Percentiles rank a stretch among this genome's conserved stretches.
These are phyloP conservation scores for Debaryomyces nepalensis DNA, from an alignment of 1,139 yeast genomes.

Conservation along the genomic window DNA sequence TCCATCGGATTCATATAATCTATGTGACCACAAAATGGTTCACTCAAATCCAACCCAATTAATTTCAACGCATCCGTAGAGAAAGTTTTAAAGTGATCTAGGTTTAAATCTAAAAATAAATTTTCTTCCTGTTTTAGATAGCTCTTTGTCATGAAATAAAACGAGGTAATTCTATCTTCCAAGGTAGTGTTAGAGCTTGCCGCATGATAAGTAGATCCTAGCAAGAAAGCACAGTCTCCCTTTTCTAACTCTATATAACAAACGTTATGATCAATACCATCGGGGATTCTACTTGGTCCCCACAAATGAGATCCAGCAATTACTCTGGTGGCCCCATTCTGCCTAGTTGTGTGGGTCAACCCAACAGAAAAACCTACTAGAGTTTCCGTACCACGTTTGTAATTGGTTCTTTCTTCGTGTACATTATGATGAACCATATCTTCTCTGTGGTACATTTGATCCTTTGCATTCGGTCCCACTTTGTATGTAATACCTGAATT, in stretches of 20 bases:
- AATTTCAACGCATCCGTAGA: conserved; percentile 11
- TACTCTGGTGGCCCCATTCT: conserved; percentile 30
- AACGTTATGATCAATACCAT: neutral
- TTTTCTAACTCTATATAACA: conserved; percentile 1
- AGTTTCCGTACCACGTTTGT: conserved; percentile 22
- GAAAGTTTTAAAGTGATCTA: neutral
- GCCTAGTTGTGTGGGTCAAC: conserved; percentile 24
- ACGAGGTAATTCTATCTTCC: neutral
- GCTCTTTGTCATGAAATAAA: neutral
- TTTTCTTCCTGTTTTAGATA: conserved; percentile 3
- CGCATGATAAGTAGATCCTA: neutral
- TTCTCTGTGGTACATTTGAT: conserved; percentile 28
- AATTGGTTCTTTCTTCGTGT: conserved; percentile 19
- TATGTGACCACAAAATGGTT: conserved; percentile 23
- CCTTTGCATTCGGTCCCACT: conserved; percentile 29
- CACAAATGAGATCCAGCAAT: conserved; percentile 31
- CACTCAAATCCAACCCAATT: conserved; percentile 20
- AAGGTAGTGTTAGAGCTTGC: neutral
- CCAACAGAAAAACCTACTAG: conserved; percentile 26
- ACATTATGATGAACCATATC: conserved; percentile 28
- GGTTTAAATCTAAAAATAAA: neutral
- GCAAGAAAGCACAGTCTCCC: neutral
- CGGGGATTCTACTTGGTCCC: conserved; percentile 9
- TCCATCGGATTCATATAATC: conserved; percentile 21
- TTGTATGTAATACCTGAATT: conserved; percentile 31